Base-by-base conservation (phyloP, 2,329 filamentous ascomycete genomes). In the Davidsoniella virescens region DNA sequence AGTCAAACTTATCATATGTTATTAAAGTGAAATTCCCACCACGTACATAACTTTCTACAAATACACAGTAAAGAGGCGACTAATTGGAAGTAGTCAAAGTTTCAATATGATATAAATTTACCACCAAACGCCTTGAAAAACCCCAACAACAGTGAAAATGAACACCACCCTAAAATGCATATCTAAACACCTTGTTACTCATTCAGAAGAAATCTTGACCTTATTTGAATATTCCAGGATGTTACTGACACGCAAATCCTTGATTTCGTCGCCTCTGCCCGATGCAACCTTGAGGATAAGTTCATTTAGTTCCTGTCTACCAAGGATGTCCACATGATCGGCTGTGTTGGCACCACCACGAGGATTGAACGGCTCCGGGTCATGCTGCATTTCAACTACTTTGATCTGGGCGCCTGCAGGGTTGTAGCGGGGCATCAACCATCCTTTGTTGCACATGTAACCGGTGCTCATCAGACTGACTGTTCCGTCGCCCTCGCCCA, bases 361-460 rank as follows among this genome's bases (percentile, higher is more conserved):
- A 0, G 92, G 87, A 58, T 81, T 90, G 63, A 95, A 98, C 16
- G 86, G 70, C 58, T 95, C 90, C 1, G 92, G 92, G 60, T 96
- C 88, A 61, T 98, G 92, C 1, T 82, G 84, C 92, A 98, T 98
- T 68, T 98, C 92, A 54, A 83, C 87, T 0, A 88, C 84, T 39
- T 80, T 93, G 55, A 98, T 70, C 59, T 87, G 78, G 29, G 82
- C 75, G 2, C 82, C 80, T 0, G 87, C 83, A 0, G 92, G 92
- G 59, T 98, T 98, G 63, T 93, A 98, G 36, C 92, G 76, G 64
- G 87, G 87, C 64, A 95, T 84, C 52, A 81, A 80, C 92, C 92
- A 98, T 2, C 92, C 92, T 59, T 82, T 87, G 57, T 87, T 83
- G 64, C 92, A 98, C 92, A 98, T 96, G 63, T 96, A 98, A 2